Conservation (phyloP, 2,329 filamentous ascomycete genomes). For the Trichocomaceae sp. region DNA sequence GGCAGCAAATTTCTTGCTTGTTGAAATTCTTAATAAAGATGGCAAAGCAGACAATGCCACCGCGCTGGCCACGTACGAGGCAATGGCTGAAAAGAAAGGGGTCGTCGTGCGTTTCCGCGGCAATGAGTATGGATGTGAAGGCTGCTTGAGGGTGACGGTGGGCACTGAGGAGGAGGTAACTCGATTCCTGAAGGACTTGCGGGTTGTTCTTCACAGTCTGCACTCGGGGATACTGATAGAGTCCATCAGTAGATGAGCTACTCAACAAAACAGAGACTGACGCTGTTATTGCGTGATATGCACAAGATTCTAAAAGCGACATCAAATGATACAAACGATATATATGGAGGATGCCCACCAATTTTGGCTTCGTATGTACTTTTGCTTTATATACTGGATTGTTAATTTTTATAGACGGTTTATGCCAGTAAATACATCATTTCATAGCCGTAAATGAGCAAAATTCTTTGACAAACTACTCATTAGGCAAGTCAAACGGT, state of each 20-base stretch:
- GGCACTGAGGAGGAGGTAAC: slow-evolving; percentile 83
- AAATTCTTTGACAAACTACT: no score
- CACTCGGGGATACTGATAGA: slow-evolving; percentile 33
- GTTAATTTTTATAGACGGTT: no score
- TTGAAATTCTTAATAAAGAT: slow-evolving; percentile 69
- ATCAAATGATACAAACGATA: neutral
- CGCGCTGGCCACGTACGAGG: slow-evolving; percentile 75
- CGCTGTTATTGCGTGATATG: slow-evolving; percentile 17
- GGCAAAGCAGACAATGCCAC: slow-evolving; percentile 72
- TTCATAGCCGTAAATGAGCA: no score
- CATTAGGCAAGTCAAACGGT: no score
- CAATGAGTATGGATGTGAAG: slow-evolving; percentile 82
- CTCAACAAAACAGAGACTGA: slow-evolving; percentile 43
- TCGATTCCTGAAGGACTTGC: slow-evolving; percentile 65
- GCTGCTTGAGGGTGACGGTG: slow-evolving; percentile 85
- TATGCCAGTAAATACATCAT: neutral
- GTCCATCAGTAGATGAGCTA: slow-evolving; percentile 34
- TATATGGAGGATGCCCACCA: no score
- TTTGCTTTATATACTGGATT: no score
- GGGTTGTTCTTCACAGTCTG: slow-evolving; percentile 44
- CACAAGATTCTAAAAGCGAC: neutral
- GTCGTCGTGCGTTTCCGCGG: slow-evolving; percentile 93
- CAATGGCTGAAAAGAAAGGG: slow-evolving; percentile 73
- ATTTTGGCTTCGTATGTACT: no score
- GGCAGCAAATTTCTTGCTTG: slow-evolving; percentile 83